phyloP scores from a whole-genome alignment of 1,284 basidiomycete genomes.

The Ustilago curta region DNA sequence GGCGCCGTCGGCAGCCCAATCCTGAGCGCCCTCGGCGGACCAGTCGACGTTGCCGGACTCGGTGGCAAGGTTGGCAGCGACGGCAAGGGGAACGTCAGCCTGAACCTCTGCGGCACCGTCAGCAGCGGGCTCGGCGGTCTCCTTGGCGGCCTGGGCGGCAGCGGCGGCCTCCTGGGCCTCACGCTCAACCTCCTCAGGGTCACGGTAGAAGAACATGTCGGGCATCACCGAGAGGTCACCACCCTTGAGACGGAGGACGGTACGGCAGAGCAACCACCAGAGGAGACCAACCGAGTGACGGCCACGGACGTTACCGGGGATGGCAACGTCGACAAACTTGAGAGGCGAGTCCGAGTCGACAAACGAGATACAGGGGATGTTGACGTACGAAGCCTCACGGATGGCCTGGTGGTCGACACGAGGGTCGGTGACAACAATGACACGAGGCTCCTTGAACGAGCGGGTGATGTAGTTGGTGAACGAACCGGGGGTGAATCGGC shows the following conservation, averaged over 20 bases:
- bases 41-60: constrained; percentile 78
- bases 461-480: constrained; percentile 99
- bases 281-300: constrained; percentile 96
- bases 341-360: constrained; percentile 98
- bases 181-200: constrained; percentile 98
- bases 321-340: constrained; percentile 96
- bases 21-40: constrained; percentile 74
- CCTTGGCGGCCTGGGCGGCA: constrained; percentile 57
- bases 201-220: constrained; percentile 99
- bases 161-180: constrained; percentile 88
- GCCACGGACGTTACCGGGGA: constrained; percentile 99
- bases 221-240: constrained; percentile 97
- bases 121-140: constrained; percentile 56
- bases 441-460: constrained; percentile 99
- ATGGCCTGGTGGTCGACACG: constrained; percentile 99
- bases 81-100: constrained; percentile 69
- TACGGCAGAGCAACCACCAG: constrained; percentile 98
- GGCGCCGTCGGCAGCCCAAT: constrained; percentile 69
- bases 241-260: constrained; percentile 94
- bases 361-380: constrained; percentile 99
- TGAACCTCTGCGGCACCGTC: constrained; percentile 77
- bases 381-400: constrained; percentile 99
- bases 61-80: constrained; percentile 61
- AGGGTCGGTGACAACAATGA: constrained; percentile 98
- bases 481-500: constrained; percentile 97